Evolutionary conservation across 176 grass and related monocot genomes (phyloP).

Genomic region (Carex myosuroides): DNA sequence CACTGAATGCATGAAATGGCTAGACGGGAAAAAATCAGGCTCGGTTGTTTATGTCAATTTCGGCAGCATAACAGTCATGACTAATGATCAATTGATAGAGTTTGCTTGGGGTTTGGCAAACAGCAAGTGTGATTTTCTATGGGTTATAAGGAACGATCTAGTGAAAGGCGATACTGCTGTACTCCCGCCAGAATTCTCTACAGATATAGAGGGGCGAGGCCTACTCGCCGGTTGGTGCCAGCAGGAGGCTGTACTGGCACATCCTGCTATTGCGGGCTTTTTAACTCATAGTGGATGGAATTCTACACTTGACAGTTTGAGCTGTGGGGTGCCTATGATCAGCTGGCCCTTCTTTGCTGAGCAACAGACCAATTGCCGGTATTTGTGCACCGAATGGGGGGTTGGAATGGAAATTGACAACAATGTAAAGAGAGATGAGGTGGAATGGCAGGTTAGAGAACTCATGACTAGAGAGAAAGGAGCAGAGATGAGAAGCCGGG

Average conservation of each 20-base stretch:
- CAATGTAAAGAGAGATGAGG: constrained; percentile 41
- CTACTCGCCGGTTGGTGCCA: constrained; percentile 44
- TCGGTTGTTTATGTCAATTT: constrained; percentile 77
- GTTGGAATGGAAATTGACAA: constrained; percentile 38
- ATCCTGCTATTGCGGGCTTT: constrained; percentile 36
- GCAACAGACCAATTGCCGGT: constrained; percentile 42
- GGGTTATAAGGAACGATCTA: constrained; percentile 52
- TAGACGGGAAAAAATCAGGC: constrained; percentile 24
- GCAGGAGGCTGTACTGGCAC: constrained; percentile 37
- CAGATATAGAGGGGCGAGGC: constrained; percentile 18
- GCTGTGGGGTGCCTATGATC: constrained; percentile 49
- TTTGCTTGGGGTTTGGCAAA: constrained; percentile 61
- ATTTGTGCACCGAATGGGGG: constrained; percentile 36
- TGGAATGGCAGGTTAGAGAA: constrained; percentile 36
- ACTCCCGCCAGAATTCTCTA: constrained; percentile 29
- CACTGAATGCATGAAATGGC: constrained; percentile 40
- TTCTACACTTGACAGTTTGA: constrained; percentile 47
- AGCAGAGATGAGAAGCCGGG: constrained; percentile 30
- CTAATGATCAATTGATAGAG: constrained; percentile 28
- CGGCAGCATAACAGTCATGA: constrained; percentile 55
- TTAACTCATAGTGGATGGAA: constrained; percentile 79
- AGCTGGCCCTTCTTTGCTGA: constrained; percentile 65
- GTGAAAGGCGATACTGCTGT: constrained; percentile 41
- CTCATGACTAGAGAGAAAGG: constrained; percentile 44
- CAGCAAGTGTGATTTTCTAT: constrained; percentile 45